Evolutionary conservation across 2,329 filamentous ascomycete genomes (phyloP), one percentile per base, ranked within the genome.

Genomic region (Bretziella fagacearum): DNA sequence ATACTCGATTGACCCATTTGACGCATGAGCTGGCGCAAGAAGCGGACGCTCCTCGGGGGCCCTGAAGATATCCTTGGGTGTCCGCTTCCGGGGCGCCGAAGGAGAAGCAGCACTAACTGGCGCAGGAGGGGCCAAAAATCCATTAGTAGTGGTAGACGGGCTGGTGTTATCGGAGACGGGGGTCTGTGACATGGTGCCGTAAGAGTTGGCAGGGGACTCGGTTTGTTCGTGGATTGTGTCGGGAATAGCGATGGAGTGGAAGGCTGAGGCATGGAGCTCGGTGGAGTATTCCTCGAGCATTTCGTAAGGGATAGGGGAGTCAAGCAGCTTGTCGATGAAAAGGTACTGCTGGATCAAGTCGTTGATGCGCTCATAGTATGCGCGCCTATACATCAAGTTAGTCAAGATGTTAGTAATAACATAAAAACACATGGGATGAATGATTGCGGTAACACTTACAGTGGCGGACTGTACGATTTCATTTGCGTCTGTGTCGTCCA

Each of bases 281-380:
- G 79, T 60, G 29, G 62, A 79, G 61, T 94, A 95, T 62, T 95
- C 87, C 58, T 93, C 87, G 49, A 96, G 77, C 37, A 96, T 68
- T 56, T 89, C 80, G 58, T 93, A 87, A 2, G 87, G 87, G n/a
- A 94, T 74, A 25, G 84, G 87, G 6, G 85, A 94, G 63, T 94
- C 86, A 52, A 96, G 71, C 48, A 96, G 68, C 45, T 81, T 76
- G 63, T 95, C 89, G 55, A 95, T 94, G 60, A 93, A 95, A 53
- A 93, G 70, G 60, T 95, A 96, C 59, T 93, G 82, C 60, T 91
- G 83, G 50, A 96, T 77, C 36, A 95, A 69, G 54, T 79, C 78
- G 63, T 96, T 96, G 58, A 79, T 89, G 36, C 84, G 77, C 66
- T 93, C 80, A 58, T 96, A 93, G 64, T 94, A 95, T 57, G 79